Evolutionary conservation across 2,329 filamentous ascomycete genomes (phyloP).

Genomic region (Penicillium expansum): DNA sequence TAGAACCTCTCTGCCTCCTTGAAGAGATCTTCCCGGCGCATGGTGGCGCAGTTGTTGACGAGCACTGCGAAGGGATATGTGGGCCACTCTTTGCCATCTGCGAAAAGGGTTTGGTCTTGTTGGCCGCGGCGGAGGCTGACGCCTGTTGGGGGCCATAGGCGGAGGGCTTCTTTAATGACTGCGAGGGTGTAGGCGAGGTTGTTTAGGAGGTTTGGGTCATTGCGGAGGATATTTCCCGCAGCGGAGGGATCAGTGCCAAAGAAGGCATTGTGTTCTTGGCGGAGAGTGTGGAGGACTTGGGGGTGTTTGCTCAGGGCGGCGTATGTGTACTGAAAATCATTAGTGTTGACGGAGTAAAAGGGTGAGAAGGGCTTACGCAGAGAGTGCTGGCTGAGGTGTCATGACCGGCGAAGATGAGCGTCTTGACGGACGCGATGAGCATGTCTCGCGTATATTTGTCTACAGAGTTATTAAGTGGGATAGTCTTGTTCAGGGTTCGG

Average conservation of each 20-base stretch:
- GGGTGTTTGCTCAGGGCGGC: conserved; percentile 41
- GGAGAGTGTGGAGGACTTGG: conserved; percentile 35
- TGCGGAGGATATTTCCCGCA: conserved; percentile 40
- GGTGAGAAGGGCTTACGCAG: neutral
- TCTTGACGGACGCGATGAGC: conserved; percentile 21
- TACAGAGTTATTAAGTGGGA: too few species aligned
- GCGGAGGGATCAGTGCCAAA: conserved; percentile 46
- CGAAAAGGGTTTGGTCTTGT: conserved; percentile 7
- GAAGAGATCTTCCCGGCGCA: conserved; percentile 18
- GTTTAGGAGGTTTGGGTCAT: conserved; percentile 49
- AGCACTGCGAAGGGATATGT: conserved; percentile 16
- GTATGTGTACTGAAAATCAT: conserved; percentile 27
- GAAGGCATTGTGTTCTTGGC: conserved; percentile 53
- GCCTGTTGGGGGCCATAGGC: conserved; percentile 49
- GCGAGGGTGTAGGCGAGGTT: conserved; percentile 53
- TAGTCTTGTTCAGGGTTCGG: too few species aligned
- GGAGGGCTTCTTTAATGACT: conserved; percentile 55
- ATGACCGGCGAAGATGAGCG: conserved; percentile 33
- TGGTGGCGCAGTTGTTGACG: conserved; percentile 17
- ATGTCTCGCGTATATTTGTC: conserved; percentile 9
- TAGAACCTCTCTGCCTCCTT: conserved; percentile 28
- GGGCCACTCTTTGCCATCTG: conserved; percentile 15
- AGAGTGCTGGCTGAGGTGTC: conserved; percentile 29
- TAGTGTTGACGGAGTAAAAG: neutral
- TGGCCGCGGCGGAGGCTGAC: conserved; percentile 16